Evolutionary conservation across 2,329 filamentous ascomycete species (phyloP).

Genomic region (Phialemoniopsis sp.): DNA sequence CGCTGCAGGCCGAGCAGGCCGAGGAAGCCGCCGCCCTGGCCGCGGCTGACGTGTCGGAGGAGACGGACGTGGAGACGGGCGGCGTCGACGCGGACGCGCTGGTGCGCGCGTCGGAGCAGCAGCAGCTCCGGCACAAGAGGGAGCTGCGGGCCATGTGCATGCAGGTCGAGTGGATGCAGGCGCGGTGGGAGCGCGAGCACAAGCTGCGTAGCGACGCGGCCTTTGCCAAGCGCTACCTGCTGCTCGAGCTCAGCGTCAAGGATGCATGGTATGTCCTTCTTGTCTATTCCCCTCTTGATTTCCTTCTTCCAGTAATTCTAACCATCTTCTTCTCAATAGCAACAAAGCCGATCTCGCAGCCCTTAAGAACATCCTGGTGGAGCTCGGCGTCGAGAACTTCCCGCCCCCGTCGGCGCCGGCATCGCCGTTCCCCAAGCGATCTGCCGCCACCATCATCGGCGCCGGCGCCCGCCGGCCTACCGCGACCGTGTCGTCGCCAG

Average conservation of each 20-base stretch:
- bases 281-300: constrained; percentile 4
- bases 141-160: constrained; percentile 79
- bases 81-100: constrained; percentile 55
- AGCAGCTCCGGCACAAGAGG: constrained; percentile 66
- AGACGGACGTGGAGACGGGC: constrained; percentile 18
- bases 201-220: constrained; percentile 75
- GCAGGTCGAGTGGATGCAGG: constrained; percentile 88
- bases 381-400: constrained; percentile 30
- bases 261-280: constrained; percentile 75
- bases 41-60: constrained; percentile 9
- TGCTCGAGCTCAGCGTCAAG: constrained; percentile 75
- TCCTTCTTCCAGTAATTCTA: constrained; percentile 2
- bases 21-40: constrained; percentile 18
- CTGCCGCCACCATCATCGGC: constrained; percentile 8
- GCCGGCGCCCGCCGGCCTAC: constrained; percentile 25
- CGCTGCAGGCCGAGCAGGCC: constrained; percentile 34
- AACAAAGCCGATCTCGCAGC: constrained; percentile 89
- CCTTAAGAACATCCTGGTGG: constrained; percentile 75
- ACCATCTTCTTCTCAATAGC: constrained; percentile 43
- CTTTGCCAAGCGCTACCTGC: constrained; percentile 82
- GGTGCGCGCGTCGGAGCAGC: constrained; percentile 52
- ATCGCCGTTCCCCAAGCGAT: too few relatives aligned
- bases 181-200: constrained; percentile 75
- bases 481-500: constrained; percentile 47
- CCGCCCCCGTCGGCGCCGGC: constrained; percentile 1